Base-by-base conservation (phyloP, 371 early-diverging fungal genomes). In the Coemansia sp. region DNA sequence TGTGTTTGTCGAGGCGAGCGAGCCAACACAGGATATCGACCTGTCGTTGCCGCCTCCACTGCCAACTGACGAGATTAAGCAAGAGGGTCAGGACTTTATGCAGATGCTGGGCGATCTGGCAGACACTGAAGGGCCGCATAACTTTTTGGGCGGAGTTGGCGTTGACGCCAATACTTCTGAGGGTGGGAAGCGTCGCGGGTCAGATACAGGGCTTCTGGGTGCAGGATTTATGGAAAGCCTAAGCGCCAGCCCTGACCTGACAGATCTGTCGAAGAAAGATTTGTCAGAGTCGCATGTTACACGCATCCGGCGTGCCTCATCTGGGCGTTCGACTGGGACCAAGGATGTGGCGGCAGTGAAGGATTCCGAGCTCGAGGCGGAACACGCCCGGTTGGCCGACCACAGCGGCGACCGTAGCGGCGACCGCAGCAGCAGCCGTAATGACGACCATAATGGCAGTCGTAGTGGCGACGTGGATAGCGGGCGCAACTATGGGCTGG, bases 1-100 rank as follows among this genome's bases (percentile, higher is more conserved):
- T 9, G 62, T 61, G 52, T 73, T 73, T 62, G 71, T 73, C 23
- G 74, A 69, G 55, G 74, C 74, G 20, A 64, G 30, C 37, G 65
- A 65, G 37, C 37, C 37, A 37, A 37, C 37, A 6, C 16, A 20
- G 33, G 62, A 61, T 47, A 20, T 61, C 33, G 51, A 50, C 20
- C 51, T 50, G 25, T 9, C 48, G n/a, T 11, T 33, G 33, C 30
- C 62, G 16, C 20, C n/a, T 14, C 23, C 26, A 25, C 23, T 8
- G 42, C n/a, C 53, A 23, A 59, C 11, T 5, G 12, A 5, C 5
- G 12, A 14, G 37, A 37, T 8, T 11, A 37, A 37, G 37, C 37
- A 37, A 37, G 37, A 37, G 37, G 51, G 57, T 8, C 57, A 56
- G 57, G 18, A 56, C 23, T 42, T 59, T 25, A 59, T 59, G 59